Conservation (phyloP, 2,329 filamentous ascomycete genomes). For the Fusarium tupiense region DNA sequence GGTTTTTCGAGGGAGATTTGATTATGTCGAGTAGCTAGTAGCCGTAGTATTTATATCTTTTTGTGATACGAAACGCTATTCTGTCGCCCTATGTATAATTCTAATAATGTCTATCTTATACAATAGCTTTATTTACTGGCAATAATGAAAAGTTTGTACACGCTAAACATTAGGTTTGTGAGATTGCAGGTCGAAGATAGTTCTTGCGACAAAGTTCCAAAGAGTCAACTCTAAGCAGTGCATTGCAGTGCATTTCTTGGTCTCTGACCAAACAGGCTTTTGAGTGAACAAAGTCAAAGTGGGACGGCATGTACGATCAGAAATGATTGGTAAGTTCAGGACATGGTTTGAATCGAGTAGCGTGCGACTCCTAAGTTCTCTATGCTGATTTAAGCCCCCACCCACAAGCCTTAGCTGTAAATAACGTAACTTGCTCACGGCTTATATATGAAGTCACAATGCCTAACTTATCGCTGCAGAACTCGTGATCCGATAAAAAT, state of each 20-base stretch:
- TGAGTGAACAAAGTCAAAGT: background rate
- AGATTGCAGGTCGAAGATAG: rapidly evolving
- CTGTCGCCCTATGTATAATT: rapidly evolving
- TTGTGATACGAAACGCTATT: background rate
- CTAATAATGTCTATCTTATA: rapidly evolving
- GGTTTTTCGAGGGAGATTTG: rapidly evolving
- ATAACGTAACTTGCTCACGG: background rate
- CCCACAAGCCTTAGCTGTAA: background rate
- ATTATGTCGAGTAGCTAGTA: rapidly evolving
- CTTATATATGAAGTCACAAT: no score
- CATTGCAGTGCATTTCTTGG: background rate
- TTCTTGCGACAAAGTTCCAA: no score
- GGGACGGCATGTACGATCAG: rapidly evolving
- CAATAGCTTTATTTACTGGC: rapidly evolving
- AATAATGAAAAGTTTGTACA: rapidly evolving
- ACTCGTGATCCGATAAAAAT: background rate
- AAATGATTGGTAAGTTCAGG: rapidly evolving
- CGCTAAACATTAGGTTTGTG: rapidly evolving
- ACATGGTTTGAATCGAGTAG: background rate
- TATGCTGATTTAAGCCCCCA: background rate
- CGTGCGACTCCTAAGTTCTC: background rate
- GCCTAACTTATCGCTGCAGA: background rate
- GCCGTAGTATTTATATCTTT: background rate
- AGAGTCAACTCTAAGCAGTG: background rate
- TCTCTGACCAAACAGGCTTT: background rate